Percentiles rank a stretch among this genome's conserved stretches.
phyloP scores from a whole-genome alignment of 1,139 yeast species.

The Yarrowia galli region DNA sequence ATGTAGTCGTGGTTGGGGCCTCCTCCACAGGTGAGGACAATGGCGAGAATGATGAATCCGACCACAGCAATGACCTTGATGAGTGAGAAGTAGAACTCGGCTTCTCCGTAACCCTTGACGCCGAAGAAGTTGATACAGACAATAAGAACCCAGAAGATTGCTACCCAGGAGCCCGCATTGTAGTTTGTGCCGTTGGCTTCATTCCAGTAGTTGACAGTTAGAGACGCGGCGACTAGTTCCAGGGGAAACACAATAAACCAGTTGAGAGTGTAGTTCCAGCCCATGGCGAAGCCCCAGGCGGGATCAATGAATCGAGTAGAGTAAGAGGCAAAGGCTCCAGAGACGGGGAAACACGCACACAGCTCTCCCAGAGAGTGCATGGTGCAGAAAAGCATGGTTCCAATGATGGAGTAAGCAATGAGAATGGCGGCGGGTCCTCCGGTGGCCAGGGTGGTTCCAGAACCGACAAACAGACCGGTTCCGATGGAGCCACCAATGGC shows the following conservation, averaged over 20 bases:
- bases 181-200: constrained; percentile 51
- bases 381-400: constrained; percentile 70
- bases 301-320: constrained; percentile 71
- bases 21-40: constrained; percentile 68
- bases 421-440: constrained; percentile 82
- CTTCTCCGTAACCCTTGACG: constrained; percentile 77
- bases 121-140: constrained; percentile 69
- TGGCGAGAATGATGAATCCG: constrained; percentile 68
- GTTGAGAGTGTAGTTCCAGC: constrained; percentile 80
- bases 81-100: constrained; percentile 67
- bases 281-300: constrained; percentile 80
- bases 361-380: constrained; percentile 80
- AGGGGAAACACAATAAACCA: constrained; percentile 82
- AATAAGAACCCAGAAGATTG: constrained; percentile 66
- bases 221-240: constrained; percentile 80
- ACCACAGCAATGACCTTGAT: constrained; percentile 67
- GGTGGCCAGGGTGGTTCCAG: constrained; percentile 64
- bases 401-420: constrained; percentile 68
- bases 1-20: constrained; percentile 66
- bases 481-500: constrained; percentile 82
- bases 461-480: constrained; percentile 72
- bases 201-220: constrained; percentile 73
- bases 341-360: constrained; percentile 73
- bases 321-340: constrained; percentile 75
- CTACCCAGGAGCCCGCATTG: constrained; percentile 71